Evolutionary conservation across 805 yeast genomes (phyloP).

Genomic region (Pichia manshurica): DNA sequence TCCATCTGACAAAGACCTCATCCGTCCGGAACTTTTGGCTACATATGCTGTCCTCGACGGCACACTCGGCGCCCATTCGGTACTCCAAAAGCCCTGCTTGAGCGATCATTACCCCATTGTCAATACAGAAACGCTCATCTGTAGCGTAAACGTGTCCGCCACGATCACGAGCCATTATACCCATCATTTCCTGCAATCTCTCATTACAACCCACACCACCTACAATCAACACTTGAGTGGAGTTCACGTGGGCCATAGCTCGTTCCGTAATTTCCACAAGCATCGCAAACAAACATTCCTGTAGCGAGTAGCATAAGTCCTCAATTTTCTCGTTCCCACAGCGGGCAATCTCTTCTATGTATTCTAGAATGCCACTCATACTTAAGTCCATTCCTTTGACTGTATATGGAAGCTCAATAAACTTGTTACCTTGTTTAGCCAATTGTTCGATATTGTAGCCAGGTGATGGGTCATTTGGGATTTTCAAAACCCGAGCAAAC

Average conservation of each 20-base stretch:
- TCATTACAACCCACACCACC: slow-evolving; percentile 99
- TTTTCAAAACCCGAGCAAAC: slow-evolving; percentile 85
- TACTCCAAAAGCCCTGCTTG: slow-evolving; percentile 90
- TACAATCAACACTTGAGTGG: slow-evolving; percentile 85
- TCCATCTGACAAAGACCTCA: slow-evolving; percentile 86
- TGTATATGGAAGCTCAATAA: slow-evolving; percentile 84
- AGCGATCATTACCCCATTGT: slow-evolving; percentile 98
- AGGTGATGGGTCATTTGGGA: slow-evolving; percentile 92
- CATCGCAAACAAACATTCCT: slow-evolving; percentile 92
- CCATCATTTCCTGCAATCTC: slow-evolving; percentile 94
- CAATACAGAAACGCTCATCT: slow-evolving; percentile 94
- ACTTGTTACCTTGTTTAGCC: slow-evolving; percentile 62
- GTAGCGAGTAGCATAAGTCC: slow-evolving; percentile 88
- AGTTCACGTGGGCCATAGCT: slow-evolving; percentile 95
- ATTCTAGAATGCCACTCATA: slow-evolving; percentile 91
- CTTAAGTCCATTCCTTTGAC: slow-evolving; percentile 98
- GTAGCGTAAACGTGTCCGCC: slow-evolving; percentile 90
- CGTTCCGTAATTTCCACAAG: slow-evolving; percentile 95
- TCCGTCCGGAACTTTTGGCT: slow-evolving; percentile 94
- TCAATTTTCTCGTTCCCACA: slow-evolving; percentile 32
- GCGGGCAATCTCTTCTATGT: slow-evolving; percentile 52
- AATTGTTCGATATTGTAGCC: slow-evolving; percentile 95
- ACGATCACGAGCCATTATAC: slow-evolving; percentile 83
- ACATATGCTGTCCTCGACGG: slow-evolving; percentile 68
- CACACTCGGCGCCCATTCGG: slow-evolving; percentile 68